phyloP scores from a whole-genome alignment of 495 filamentous ascomycete genomes.

The Penicillium argentinense region DNA sequence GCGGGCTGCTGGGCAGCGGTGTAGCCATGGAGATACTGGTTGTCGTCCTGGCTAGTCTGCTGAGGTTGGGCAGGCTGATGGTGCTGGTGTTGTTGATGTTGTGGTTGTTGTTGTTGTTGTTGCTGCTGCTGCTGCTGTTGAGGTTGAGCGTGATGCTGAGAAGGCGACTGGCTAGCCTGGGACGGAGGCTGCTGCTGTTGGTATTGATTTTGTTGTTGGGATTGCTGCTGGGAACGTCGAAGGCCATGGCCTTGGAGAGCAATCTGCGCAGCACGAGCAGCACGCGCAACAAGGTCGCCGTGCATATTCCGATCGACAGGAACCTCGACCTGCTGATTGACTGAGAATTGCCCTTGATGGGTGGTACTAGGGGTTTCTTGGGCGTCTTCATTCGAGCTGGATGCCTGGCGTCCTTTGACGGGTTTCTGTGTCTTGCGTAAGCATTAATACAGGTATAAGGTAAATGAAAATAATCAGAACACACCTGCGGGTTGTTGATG shows the following conservation, averaged over 20 bases:
- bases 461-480: background rate
- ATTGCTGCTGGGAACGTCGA: constrained; percentile 46
- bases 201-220: constrained; percentile 33
- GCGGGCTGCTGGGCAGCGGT: constrained; percentile 25
- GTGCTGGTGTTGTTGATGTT: constrained; percentile 21
- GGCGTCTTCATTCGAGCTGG: constrained; percentile 41
- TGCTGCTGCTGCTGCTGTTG: constrained; percentile 35
- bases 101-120: constrained; percentile 20
- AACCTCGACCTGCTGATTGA: constrained; percentile 42
- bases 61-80: constrained; percentile 30
- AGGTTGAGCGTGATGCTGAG: constrained; percentile 28
- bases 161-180: constrained; percentile 23
- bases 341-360: constrained; percentile 47
- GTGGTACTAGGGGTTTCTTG: constrained; percentile 40
- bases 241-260: constrained; percentile 51
- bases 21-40: constrained; percentile 32
- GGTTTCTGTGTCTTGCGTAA: constrained; percentile 43
- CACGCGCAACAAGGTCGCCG: constrained; percentile 53
- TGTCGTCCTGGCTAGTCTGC: constrained; percentile 26
- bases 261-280: constrained; percentile 54
- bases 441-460: background rate
- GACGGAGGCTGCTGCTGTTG: constrained; percentile 26
- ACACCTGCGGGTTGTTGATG: constrained; percentile 56
- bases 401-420: constrained; percentile 44
- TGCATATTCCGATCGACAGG: constrained; percentile 48